Evolutionary conservation across 345 rosid genomes (phyloP), one percentile per base, ranked within the genome.

Genomic region (Arabidopsis suecica): DNA sequence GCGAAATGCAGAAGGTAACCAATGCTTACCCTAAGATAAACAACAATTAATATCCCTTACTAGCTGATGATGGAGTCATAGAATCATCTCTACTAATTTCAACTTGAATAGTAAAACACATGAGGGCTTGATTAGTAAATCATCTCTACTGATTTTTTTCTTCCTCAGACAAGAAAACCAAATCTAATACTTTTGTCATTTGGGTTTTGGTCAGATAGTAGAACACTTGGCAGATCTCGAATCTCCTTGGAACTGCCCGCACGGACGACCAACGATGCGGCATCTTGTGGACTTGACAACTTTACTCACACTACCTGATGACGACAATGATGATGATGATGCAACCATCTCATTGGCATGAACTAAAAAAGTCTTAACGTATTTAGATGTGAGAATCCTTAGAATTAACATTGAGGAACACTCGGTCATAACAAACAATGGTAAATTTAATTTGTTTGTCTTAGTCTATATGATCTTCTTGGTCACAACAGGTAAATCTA

Each of bases 241-340:
- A 54, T 95, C 99, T 42, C 99, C 98, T n/a, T 95, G 98, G 98
- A 95, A 95, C 81, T 95, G 96, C 76, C 99, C 99, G 1, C 99
- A 95, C 23, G 99, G 99, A 63, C 84, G 99, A 75, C 99, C 99
- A 44, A 95, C 99, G 1, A 95, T 95, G 99, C 90, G 97, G 18
- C 99, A 95, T 84, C 85, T 95, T 83, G 86, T 92, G 1, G 96
- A 95, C 82, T 82, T 95, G 84, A 64, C 89, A 11, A 69, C 88
- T 32, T 41, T 92, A 12, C 77, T 65, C 68, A 79, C 70, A 71
- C 73, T 61, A 45, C 42, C 68, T 14, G 75, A 81, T 54, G 83
- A 76, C 10, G 30, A 68, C 41, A n/a, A 72, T 47, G 53, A 23
- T 64, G 57, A 55, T 41, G 65, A 9, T 64, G 70, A 48, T 71